Evolutionary conservation across 2,329 filamentous ascomycete genomes (phyloP), one percentile per base, ranked within the genome.

Genomic region (Penicillium sp.): DNA sequence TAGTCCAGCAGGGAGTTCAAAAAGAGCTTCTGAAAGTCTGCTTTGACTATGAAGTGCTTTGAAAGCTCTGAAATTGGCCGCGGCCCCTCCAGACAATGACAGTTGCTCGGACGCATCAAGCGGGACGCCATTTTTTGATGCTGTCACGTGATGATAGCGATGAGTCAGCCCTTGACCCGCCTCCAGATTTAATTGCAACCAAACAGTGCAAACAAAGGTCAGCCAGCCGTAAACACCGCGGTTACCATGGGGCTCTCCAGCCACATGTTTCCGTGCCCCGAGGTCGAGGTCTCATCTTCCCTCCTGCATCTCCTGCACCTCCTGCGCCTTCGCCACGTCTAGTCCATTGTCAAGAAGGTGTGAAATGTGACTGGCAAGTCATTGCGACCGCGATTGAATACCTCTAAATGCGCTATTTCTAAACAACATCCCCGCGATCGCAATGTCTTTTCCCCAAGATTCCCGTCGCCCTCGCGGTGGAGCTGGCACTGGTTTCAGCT

Each of bases 391-490:
- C 65, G 56, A 68, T 60, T 65, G 49, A 62, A 64, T 47, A 63
- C 50, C 42, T 63, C 61, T 69, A 60, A 64, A 74, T 75, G 75
- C 69, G 70, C 67, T 56, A 62, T 63, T 53, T 65, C 35, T 69
- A 67, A 72, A 68, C 61, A 59, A 64, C 59, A 60, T 54, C 22
- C 59, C 60, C 69, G 64, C 63, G 63, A 71, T 68, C 67, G 67
- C 73, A 72, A 80, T 80, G 78, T 78, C 78, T 61, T 77, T 75
- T 61, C 72, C 75, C 65, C 73, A 75, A 65, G 77, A 80, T 69
- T 64, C 69, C 67, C 77, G 77, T 63, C 73, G 75, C 60, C 77
- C 76, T 63, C 73, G 73, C 65, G 68, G 73, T 63, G 75, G 73
- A 70, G 73, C 74, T 59, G 74, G 76, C 60, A 69, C 72, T 59